A percentile compares a stretch with the other conserved stretches of the same genome.
Conservation (phyloP, 306 rosid species). For the Ammopiptanthus mongolicus region DNA sequence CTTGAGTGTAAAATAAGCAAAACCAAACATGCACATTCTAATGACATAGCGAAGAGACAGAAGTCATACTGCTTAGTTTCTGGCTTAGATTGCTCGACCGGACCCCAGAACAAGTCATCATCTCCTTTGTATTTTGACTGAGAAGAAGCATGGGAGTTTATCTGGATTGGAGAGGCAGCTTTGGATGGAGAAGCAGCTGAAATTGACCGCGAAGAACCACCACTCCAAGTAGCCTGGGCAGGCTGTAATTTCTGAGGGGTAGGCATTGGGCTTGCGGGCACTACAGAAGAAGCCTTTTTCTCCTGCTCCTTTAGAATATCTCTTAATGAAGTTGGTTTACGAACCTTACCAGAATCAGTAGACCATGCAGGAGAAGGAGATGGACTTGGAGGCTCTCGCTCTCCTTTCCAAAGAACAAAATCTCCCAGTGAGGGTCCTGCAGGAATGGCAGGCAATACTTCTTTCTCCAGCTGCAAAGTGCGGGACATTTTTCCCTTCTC, state of each 20-base stretch:
- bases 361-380: slow-evolving; percentile 83
- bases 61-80: slow-evolving; percentile 73
- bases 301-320: slow-evolving; percentile 88
- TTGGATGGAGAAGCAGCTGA: slow-evolving; percentile 78
- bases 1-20: background rate
- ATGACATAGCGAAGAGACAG: background rate
- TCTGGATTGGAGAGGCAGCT: slow-evolving; percentile 58
- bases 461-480: slow-evolving; percentile 55
- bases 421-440: slow-evolving; percentile 92
- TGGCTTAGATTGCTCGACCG: slow-evolving; percentile 71
- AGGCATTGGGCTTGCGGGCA: slow-evolving; percentile 42
- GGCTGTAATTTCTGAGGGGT: slow-evolving; percentile 77
- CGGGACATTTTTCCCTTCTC: slow-evolving; percentile 63
- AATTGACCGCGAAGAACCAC: slow-evolving; percentile 55
- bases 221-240: slow-evolving; percentile 39
- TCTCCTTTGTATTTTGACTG: slow-evolving; percentile 68
- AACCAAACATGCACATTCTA: background rate
- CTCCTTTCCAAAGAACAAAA: slow-evolving; percentile 93
- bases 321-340: slow-evolving; percentile 69
- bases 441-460: slow-evolving; percentile 71
- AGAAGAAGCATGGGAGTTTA: slow-evolving; percentile 36
- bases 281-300: slow-evolving; percentile 43
- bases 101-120: slow-evolving; percentile 96
- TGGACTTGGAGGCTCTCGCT: slow-evolving; percentile 48
- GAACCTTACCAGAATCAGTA: slow-evolving; percentile 65